These are phyloP conservation scores for Carex kokanica DNA, from an alignment of 176 grass and related monocot species.

Conservation along the genomic window DNA sequence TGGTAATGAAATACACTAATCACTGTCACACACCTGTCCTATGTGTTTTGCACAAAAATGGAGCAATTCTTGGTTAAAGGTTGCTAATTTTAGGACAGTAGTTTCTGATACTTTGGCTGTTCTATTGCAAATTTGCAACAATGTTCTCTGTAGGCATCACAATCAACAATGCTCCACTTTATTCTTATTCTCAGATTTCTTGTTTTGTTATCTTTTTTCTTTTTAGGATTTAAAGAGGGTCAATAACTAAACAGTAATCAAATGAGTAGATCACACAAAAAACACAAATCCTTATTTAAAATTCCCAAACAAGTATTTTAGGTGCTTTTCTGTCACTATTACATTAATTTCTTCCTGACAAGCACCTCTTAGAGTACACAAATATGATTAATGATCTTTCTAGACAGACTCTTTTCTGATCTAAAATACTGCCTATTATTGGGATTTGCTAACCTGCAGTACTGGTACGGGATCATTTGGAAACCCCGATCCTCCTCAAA, in stretches of 20 bases:
- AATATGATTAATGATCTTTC: not conserved
- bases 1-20: not conserved
- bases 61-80: not conserved
- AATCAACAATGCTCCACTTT: not conserved
- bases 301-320: not conserved
- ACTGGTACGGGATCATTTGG: not conserved
- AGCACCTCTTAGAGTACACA: not conserved
- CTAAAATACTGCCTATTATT: not conserved
- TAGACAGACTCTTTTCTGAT: not conserved
- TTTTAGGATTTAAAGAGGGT: not conserved
- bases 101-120: not conserved
- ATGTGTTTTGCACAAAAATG: not conserved
- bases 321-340: not conserved
- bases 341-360: not conserved
- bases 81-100: not conserved
- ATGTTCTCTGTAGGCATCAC: not conserved
- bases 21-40: not conserved
- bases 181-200: not conserved
- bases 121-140: not conserved
- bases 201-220: not conserved
- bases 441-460: not conserved
- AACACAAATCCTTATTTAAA: not conserved
- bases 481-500: constrained; percentile 37
- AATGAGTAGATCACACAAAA: not conserved
- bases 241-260: not conserved